These are phyloP conservation scores for Tetracladium setigerum DNA, from an alignment of 495 filamentous ascomycete species.

Conservation along the genomic window DNA sequence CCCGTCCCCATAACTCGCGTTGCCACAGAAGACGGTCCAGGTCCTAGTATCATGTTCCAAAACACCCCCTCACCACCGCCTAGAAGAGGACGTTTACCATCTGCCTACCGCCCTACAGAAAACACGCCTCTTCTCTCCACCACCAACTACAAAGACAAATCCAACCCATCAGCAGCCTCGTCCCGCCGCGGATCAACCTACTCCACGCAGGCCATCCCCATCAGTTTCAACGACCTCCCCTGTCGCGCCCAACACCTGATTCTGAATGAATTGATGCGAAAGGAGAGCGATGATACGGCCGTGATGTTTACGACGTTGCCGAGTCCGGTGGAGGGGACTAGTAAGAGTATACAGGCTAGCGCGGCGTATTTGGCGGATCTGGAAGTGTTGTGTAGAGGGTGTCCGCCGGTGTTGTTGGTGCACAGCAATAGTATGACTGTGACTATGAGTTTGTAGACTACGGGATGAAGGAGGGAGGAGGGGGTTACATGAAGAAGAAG, in stretches of 20 bases:
- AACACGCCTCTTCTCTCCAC: background rate
- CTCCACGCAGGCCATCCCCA: constrained; percentile 49
- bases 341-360: constrained; percentile 59
- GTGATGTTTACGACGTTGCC: constrained; percentile 80
- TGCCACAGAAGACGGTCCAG: constrained; percentile 52
- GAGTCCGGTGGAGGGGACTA: constrained; percentile 67
- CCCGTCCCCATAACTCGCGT: constrained; percentile 69
- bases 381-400: constrained; percentile 61
- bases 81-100: constrained; percentile 13
- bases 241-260: constrained; percentile 79
- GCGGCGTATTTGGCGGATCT: constrained; percentile 67
- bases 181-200: constrained; percentile 46
- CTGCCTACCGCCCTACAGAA: constrained; percentile 10
- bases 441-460: constrained; percentile 45
- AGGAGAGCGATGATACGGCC: constrained; percentile 63
- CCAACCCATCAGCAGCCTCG: background rate
- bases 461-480: too few relatives aligned
- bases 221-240: constrained; percentile 82
- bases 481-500: too few relatives aligned
- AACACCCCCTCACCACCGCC: constrained; percentile 32
- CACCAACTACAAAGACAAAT: constrained; percentile 8
- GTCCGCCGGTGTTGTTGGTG: constrained; percentile 68
- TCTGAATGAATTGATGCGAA: constrained; percentile 72
- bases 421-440: constrained; percentile 89
- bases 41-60: constrained; percentile 74